Evolutionary conservation across 257 asterid species (phyloP), one percentile per base, ranked within the genome.

Genomic region (Solanum chiquidenum): DNA sequence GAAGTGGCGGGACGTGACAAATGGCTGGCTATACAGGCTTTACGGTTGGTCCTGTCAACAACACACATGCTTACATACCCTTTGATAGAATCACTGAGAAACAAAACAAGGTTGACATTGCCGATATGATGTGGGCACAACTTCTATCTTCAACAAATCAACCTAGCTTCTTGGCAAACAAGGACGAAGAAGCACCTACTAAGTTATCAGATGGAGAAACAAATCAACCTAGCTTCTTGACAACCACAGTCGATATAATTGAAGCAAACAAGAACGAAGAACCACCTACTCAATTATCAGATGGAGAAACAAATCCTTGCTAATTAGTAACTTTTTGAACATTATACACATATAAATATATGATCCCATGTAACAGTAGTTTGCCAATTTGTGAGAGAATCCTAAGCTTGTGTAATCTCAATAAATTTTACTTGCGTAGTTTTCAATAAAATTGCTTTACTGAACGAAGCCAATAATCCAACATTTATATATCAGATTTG

Each of bases 211-310:
- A 89, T 49, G 83, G 83, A 85, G 85, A 71, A 5, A 74, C 52
- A 35, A 73, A 66, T 64, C 73, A 42, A 42, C 49, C 12, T 42
- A 10, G 49, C 49, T 42, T 42, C 49, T 42, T 42, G 49, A 52
- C 58, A 49, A 49, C 44, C 4, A 40, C 86, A 85, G 11, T 1
- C 11, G 91, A 90, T 18, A 58, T 76, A n/a, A 69, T 21, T 2
- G 92, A 87, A 69, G 91, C 85, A 38, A 77, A 77, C 87, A 75
- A 90, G 40, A 87, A 71, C 74, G 90, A 88, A 42, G 91, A 90
- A 84, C 88, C 87, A 5, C 88, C 86, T 14, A 31, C 87, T 40
- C 88, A 83, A 88, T 40, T 86, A 90, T 75, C 89, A 9, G 87
- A 89, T 49, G 83, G 83, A 85, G 85, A 71, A 5, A 74, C 52